Base-by-base conservation (phyloP, 2,329 filamentous ascomycete genomes). In the Penicillium oxalicum region DNA sequence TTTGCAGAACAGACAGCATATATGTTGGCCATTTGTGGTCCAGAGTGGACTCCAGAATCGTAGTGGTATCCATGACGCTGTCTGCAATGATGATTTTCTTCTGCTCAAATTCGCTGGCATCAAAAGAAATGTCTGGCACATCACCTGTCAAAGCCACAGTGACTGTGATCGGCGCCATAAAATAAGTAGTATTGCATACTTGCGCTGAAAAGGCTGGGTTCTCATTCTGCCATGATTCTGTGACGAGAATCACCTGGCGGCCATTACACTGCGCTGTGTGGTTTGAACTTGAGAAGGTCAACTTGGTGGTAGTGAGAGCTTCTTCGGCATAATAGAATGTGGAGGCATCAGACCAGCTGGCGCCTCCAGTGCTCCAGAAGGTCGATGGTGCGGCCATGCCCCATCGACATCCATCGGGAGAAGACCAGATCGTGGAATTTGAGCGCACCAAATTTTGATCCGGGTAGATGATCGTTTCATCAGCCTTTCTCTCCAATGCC, bases 281-380 rank as follows among this genome's bases (percentile, higher is more conserved):
- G 11, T 56, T 56, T 2, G 40, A 18, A 2, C 5, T 39, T 9
- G 33, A 45, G 8, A 2, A 13, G 12, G 24, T n/a, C 12, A 3
- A 13, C 25, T 24, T 24, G 4, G 13, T 35, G 18, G 37, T 37
- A n/a, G 27, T 45, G 29, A n/a, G 40, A 3, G 13, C 33, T 38
- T 34, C 38, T 3, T 39, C 29, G 5, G 45, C 47, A n/a, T 45
- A 42, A 26, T 13, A 50, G 24, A 57, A 56, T 0, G 48, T 53
- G 1, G 51, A 56, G 4, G 50, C 9, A 27, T 54, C 9, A 3
- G 55, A 57, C 55, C 55, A 57, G 32, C 55, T 56, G 18, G 40
- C 51, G 1, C 55, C 53, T n/a, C 54, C 54, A 2, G 18, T 41
- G 11, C 36, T 9, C 27, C 45, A 44, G 2, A 49, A 36, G 2